These are phyloP conservation scores for Exophiala bonariae DNA, from an alignment of 2,329 filamentous ascomycete genomes.

Conservation along the genomic window DNA sequence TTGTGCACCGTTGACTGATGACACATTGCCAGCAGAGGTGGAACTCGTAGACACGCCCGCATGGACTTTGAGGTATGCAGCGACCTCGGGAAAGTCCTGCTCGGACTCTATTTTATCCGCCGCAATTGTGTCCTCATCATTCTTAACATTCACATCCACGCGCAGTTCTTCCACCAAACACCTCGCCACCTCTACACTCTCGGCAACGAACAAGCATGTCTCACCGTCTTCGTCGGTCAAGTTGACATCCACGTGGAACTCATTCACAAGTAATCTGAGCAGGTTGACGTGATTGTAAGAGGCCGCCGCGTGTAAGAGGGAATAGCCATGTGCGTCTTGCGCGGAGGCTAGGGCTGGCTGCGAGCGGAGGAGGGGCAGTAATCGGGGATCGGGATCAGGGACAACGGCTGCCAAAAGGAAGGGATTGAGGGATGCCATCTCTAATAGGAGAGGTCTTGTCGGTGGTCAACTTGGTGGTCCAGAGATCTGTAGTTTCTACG, in stretches of 20 bases:
- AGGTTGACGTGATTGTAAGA: constrained; percentile 88
- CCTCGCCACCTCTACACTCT: constrained; percentile 75
- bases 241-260: constrained; percentile 77
- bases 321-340: constrained; percentile 92
- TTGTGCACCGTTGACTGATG: constrained; percentile 36
- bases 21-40: constrained; percentile 25
- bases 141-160: constrained; percentile 64
- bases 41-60: constrained; percentile 34
- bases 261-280: constrained; percentile 70
- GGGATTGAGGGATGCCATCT: constrained; percentile 50
- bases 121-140: constrained; percentile 76
- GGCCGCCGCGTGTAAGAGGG: constrained; percentile 85
- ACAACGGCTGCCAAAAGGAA: constrained; percentile 82
- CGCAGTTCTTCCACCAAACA: constrained; percentile 80
- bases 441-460: too few species aligned
- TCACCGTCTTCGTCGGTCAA: constrained; percentile 88
- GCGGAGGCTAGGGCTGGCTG: constrained; percentile 73
- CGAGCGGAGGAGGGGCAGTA: constrained; percentile 72
- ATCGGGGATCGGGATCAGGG: constrained; percentile 53
- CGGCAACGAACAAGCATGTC: constrained; percentile 90
- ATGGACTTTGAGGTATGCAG: constrained; percentile 63
- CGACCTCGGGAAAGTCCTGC: constrained; percentile 74
- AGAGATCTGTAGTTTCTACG: constrained; percentile 2
- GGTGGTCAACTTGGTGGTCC: not conserved
- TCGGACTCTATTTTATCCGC: constrained; percentile 77